Evolutionary conservation across 83 land plant species (phyloP), one percentile per base, ranked within the genome.

Genomic region (Thuja plicata): DNA sequence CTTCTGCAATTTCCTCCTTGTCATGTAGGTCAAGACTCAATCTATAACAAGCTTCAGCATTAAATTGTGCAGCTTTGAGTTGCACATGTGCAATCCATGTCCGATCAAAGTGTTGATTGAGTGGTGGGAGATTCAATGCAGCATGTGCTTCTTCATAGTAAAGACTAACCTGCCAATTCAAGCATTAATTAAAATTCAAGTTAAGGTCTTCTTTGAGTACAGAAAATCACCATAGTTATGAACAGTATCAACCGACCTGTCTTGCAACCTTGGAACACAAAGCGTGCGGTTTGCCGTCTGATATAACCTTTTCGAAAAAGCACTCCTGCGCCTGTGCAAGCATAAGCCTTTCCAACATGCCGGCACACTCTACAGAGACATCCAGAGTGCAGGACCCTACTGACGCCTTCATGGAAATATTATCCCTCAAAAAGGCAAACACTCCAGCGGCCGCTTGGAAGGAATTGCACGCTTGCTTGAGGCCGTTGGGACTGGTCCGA

Each of bases 311-410:
- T 94, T 98, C 99, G 74, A 95, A 98, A 73, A 97, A 97, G 81
- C 99, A 98, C 87, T 98, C 99, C 91, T 98, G 99, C 0, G 99
- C 99, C 90, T 98, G 99, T 1, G 99, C 99, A 34, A 98, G 96
- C 99, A 98, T 98, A 8, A 98, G 95, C 89, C 95, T 88, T 93
- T 98, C 99, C 32, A 98, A 92, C 99, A 97, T 97, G 41, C 97
- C 97, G 0, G 95, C 96, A 84, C 97, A 97, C 91, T 98, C 99
- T 10, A 94, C 94, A 0, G 97, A 92, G 54, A 98, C 71, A 87
- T 98, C 99, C 3, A 93, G 91, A 2, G 99, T 97, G 17, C 96
- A 93, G 8, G 90, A 82, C 55, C 96, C 98, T 1, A 81, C 50
- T 1, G 96, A 89, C 4, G 97, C 99, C 89, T 96, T 97, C 89